Percentiles rank a stretch among this genome's conserved stretches.
Evolutionary conservation across 2,329 filamentous ascomycete genomes (phyloP).

Genomic region (Penicillium sp.): DNA sequence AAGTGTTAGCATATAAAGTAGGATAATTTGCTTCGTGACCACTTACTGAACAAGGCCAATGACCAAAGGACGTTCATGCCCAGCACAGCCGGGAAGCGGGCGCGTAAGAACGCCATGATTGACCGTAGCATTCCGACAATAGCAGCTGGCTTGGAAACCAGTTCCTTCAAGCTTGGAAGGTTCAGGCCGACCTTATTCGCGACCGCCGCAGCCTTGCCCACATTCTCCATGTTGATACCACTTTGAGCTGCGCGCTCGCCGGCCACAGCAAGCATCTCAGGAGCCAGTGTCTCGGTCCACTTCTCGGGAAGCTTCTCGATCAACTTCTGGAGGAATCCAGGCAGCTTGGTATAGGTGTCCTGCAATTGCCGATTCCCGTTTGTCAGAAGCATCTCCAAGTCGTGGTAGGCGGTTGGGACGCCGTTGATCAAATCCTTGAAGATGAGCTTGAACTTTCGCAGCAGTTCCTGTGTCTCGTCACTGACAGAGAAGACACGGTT

Average conservation of each 20-base stretch:
- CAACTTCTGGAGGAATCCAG: slow-evolving; percentile 77
- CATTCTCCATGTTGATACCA: slow-evolving; percentile 58
- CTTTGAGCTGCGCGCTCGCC: slow-evolving; percentile 64
- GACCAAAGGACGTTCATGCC: slow-evolving; percentile 91
- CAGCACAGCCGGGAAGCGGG: slow-evolving; percentile 85
- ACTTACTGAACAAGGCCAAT: slow-evolving; percentile 79
- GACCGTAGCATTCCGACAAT: slow-evolving; percentile 79
- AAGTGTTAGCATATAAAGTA: background rate
- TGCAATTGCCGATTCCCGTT: slow-evolving; percentile 64
- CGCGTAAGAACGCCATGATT: slow-evolving; percentile 85
- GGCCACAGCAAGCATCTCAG: slow-evolving; percentile 77
- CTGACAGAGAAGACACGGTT: slow-evolving; percentile 82
- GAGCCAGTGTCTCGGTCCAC: slow-evolving; percentile 70
- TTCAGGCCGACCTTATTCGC: slow-evolving; percentile 66
- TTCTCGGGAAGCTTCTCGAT: slow-evolving; percentile 82
- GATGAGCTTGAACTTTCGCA: slow-evolving; percentile 81
- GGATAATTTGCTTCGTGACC: too few species aligned
- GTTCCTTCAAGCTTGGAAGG: slow-evolving; percentile 70
- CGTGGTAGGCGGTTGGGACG: slow-evolving; percentile 87
- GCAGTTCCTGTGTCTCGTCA: slow-evolving; percentile 77
- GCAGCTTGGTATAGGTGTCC: slow-evolving; percentile 66
- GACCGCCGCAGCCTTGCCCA: slow-evolving; percentile 53
- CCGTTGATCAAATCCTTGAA: slow-evolving; percentile 91
- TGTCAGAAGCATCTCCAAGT: slow-evolving; percentile 69
- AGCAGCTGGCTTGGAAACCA: slow-evolving; percentile 84